Evolutionary conservation across 257 asterid genomes (phyloP).

Genomic region (Agastache rugosa): DNA sequence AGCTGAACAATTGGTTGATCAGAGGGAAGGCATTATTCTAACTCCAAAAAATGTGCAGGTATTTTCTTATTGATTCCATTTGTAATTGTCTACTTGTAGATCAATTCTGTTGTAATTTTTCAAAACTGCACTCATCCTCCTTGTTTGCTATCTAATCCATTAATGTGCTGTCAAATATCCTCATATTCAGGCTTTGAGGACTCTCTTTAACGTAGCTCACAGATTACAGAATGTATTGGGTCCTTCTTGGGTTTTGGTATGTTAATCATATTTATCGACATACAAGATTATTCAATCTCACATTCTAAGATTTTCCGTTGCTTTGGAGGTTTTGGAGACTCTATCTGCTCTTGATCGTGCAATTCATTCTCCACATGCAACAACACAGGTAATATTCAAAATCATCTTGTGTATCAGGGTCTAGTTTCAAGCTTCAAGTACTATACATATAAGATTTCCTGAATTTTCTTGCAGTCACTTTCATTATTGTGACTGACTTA

Average conservation of each 20-base stretch:
- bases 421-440: slow-evolving; percentile 11
- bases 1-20: slow-evolving; percentile 72
- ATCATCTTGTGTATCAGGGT: slow-evolving; percentile 14
- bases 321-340: slow-evolving; percentile 88
- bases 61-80: slow-evolving; percentile 20
- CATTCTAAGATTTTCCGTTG: slow-evolving; percentile 34
- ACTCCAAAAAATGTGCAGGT: slow-evolving; percentile 99
- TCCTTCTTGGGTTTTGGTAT: slow-evolving; percentile 98
- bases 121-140: slow-evolving; percentile 19
- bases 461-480: slow-evolving; percentile 23
- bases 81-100: background rate
- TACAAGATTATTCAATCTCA: slow-evolving; percentile 16
- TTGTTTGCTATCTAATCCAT: slow-evolving; percentile 27
- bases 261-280: slow-evolving; percentile 36
- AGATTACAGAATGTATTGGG: slow-evolving; percentile 95
- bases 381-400: slow-evolving; percentile 73
- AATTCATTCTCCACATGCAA: slow-evolving; percentile 96
- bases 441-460: background rate
- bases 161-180: slow-evolving; percentile 29
- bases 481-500: slow-evolving; percentile 12
- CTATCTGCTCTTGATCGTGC: slow-evolving; percentile 94
- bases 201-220: slow-evolving; percentile 96
- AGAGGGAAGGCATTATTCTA: slow-evolving; percentile 83
- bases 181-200: slow-evolving; percentile 79
- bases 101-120: slow-evolving; percentile 12